phyloP scores from a whole-genome alignment of 768 basidiomycete genomes.

The Tephrocybe sp. region DNA sequence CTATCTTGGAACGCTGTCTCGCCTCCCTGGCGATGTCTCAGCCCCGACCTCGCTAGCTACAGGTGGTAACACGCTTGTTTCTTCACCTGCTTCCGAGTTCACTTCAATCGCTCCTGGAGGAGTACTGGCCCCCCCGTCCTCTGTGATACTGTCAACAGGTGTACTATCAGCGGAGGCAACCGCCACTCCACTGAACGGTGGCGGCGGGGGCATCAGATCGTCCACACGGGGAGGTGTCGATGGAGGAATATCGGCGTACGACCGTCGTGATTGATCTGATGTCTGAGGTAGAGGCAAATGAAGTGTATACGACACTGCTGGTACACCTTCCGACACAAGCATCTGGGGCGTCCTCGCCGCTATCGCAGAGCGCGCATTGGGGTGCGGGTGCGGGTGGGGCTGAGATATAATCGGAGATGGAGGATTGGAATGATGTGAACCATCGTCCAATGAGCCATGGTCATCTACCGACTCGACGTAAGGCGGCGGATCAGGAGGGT shows the following conservation, averaged over 20 bases:
- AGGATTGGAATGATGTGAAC: no score
- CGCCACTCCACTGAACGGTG: constrained; percentile 7
- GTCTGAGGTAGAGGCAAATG: background rate
- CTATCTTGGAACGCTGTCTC: no score
- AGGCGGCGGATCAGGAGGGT: constrained; percentile 35
- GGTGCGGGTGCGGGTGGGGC: background rate
- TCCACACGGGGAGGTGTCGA: constrained; percentile 18
- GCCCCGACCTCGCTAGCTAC: no score
- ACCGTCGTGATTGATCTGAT: constrained; percentile 4
- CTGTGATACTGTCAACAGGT: background rate
- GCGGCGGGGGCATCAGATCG: constrained; percentile 9
- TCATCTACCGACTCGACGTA: constrained; percentile 33
- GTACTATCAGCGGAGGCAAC: background rate
- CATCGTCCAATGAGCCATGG: no score
- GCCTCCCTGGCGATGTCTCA: no score
- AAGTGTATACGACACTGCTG: background rate
- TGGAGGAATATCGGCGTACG: constrained; percentile 32
- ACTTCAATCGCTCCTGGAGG: background rate
- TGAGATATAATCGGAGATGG: constrained; percentile 2
- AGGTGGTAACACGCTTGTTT: no score
- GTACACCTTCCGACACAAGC: background rate
- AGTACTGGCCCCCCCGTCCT: background rate
- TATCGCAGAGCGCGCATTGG: no score
- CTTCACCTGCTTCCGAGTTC: background rate
- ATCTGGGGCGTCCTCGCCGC: background rate